Base-by-base conservation (phyloP, 2,329 filamentous ascomycete genomes). In the Neoarthrinium moseri region DNA sequence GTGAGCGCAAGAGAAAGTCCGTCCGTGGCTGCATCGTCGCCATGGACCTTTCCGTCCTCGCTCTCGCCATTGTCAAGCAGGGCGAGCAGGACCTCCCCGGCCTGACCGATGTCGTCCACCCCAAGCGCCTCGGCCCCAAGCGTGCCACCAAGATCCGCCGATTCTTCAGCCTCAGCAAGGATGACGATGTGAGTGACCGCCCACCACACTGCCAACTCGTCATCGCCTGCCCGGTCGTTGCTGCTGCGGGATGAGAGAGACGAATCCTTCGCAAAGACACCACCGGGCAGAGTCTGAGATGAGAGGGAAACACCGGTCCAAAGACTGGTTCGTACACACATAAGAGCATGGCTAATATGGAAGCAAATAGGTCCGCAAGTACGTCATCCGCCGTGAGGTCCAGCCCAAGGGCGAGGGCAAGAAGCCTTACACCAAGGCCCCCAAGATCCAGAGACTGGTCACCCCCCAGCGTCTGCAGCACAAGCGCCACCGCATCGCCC, bases 121-220 rank as follows among this genome's bases (percentile, higher is more conserved):
- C 94, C 76, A 99, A 99, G 89, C 89, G 94, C 68, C 89, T 99
- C 70, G 94, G 94, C 66, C 94, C 94, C 81, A 99, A 99, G 91
- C 89, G 94, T 70, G 94, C 94, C 71, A 96, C 91, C 81, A 99
- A 97, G 91, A 97, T 99, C 80, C 90, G 92, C 77, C 87, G 86
- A 74, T 99, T 99, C 88, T 99, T 97, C 82, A 86, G 90, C 81
- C 89, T 99, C 84, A 92, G 87, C 89, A 97, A 97, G 91, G 91
- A 97, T 87, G 94, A 99, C 83, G 94, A 99, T 89, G 92, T 97
- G 88, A 84, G 44, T 43, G 29, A 33, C 15, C 89, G 91, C 72
- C 68, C 72, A 67, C 70, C 70, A 73, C 67, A 60, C 51, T 68
- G 66, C 69, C 70, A 75, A 68, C 70, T 75, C 74, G 75, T 86